These are phyloP conservation scores for Podospora pseudoanserina DNA, from an alignment of 495 filamentous ascomycete genomes.

Conservation along the genomic window DNA sequence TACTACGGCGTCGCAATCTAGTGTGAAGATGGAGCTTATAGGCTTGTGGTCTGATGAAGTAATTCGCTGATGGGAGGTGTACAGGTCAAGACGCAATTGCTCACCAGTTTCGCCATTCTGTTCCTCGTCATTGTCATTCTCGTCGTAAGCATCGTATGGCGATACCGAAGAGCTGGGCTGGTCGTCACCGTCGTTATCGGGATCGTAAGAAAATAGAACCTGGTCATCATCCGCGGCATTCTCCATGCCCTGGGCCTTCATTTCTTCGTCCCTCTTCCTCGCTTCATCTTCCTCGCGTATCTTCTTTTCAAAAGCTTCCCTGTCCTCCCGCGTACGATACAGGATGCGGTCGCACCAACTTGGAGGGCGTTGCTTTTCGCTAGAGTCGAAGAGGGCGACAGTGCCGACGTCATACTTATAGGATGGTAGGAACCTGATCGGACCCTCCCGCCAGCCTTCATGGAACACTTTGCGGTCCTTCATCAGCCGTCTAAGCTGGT, in stretches of 20 bases:
- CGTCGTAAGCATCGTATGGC: slow-evolving; percentile 63
- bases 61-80: slow-evolving; percentile 83
- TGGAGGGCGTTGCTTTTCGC: slow-evolving; percentile 85
- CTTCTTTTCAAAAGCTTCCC: slow-evolving; percentile 64
- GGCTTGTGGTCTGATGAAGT: slow-evolving; percentile 97
- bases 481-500: slow-evolving; percentile 78
- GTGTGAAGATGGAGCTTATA: slow-evolving; percentile 69
- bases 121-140: slow-evolving; percentile 42
- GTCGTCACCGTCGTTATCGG: slow-evolving; percentile 63
- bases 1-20: slow-evolving; percentile 81
- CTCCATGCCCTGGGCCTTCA: slow-evolving; percentile 75
- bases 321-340: slow-evolving; percentile 71
- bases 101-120: slow-evolving; percentile 57
- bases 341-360: slow-evolving; percentile 99
- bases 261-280: slow-evolving; percentile 72
- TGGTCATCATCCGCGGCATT: slow-evolving; percentile 73
- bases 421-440: slow-evolving; percentile 83
- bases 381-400: slow-evolving; percentile 87
- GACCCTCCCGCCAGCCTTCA: slow-evolving; percentile 87
- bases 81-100: slow-evolving; percentile 63
- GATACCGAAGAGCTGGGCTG: slow-evolving; percentile 36
- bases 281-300: slow-evolving; percentile 61
- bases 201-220: slow-evolving; percentile 87
- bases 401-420: slow-evolving; percentile 98
- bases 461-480: slow-evolving; percentile 72